Base-by-base conservation (phyloP, 2,329 filamentous ascomycete species). In the Epichloe hybrida region DNA sequence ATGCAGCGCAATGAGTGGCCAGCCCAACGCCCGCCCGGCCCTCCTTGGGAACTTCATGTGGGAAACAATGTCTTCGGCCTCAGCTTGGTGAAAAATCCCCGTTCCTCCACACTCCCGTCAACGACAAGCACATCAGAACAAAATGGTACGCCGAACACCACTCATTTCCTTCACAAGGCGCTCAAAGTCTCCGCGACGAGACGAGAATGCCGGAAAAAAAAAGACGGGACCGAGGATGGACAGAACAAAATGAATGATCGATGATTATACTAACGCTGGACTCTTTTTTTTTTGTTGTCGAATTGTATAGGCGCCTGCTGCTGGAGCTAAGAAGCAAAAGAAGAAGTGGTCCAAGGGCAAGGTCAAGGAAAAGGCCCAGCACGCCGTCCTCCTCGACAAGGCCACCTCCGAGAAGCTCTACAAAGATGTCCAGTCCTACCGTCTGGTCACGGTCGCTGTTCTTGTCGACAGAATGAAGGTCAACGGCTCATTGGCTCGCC, bases 361-460 rank as follows among this genome's bases (percentile, higher is more conserved):
- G 89, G 93, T 98, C 81, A 98, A 98, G 93, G 93, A 98, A 84
- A 98, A 98, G 90, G 91, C 93, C 76, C 86, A 97, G 75, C 93
- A 98, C 83, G 88, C 87, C 74, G 93, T 98, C 75, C 81, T 97
- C 70, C 88, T 98, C 77, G 93, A 98, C 81, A 98, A 98, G 84
- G 71, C 79, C 76, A 95, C 86, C 70, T 86, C 86, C 63, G 93
- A 98, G 77, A 95, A 94, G 81, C 89, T 98, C 74, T 86, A 95
- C 82, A 98, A 98, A 82, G 93, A 98, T 83, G 94, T 98, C 67
- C 93, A 97, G 77, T 96, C 93, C 60, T 98, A 97, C 86, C 89
- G 93, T 70, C 89, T 98, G 73, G 89, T 98, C 77, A 97, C 93
- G 70, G 86, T 97, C 68, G 90, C 93, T 68, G 91, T 88, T 66